phyloP scores from a whole-genome alignment of 139 green algal species.

The Chlamydomonas incerta region DNA sequence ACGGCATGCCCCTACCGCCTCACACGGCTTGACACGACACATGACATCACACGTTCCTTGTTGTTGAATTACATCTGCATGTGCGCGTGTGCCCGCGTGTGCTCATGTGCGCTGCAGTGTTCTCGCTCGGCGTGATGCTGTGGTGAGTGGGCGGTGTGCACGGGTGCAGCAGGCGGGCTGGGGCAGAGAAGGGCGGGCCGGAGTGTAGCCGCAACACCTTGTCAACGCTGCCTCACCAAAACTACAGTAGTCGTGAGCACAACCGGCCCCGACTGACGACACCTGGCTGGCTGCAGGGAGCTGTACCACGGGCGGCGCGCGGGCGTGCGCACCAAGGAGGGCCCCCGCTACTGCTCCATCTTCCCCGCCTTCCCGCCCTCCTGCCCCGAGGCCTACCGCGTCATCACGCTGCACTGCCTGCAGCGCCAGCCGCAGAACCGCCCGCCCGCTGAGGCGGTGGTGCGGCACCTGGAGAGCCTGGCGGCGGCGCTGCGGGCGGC shows the following conservation, averaged over 20 bases:
- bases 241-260: no score
- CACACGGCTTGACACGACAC: no score
- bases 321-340: not conserved
- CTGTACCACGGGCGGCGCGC: conserved; percentile 34
- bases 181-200: no score
- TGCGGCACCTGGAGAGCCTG: not conserved
- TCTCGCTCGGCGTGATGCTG: conserved; percentile 40
- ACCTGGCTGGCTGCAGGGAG: no score
- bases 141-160: not conserved
- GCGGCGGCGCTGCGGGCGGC: not conserved
- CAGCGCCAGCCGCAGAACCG: conserved; percentile 29
- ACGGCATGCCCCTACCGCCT: no score
- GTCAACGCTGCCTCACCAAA: no score
- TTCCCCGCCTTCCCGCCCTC: conserved; percentile 33
- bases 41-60: no score
- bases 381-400: not conserved
- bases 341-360: conserved; percentile 19
- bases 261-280: no score
- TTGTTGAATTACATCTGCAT: no score
- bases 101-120: not conserved
- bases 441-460: not conserved
- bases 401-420: conserved; percentile 16
- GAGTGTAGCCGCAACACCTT: no score
- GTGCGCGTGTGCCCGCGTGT: no score
- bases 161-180: no score